Evolutionary conservation across 2,329 filamentous ascomycete species (phyloP).

Genomic region (Raffaelea ambrosiae): DNA sequence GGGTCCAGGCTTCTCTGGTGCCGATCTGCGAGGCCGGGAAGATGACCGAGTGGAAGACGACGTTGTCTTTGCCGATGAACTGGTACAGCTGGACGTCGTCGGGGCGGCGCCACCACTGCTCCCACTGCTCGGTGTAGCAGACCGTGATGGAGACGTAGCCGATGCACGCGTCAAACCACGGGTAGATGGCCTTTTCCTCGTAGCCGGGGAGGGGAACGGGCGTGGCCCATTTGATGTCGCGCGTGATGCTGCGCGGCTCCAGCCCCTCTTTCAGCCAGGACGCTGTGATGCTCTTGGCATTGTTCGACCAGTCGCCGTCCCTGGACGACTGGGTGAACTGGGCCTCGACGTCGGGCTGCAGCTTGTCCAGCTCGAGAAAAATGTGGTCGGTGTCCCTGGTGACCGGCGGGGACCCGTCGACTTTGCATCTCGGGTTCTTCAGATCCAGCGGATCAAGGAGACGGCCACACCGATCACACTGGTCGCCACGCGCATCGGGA

Average conservation of each 20-base stretch:
- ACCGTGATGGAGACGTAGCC: conserved; percentile 90
- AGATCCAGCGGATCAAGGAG: conserved; percentile 65
- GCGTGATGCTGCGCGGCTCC: conserved; percentile 76
- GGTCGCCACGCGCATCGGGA: conserved; percentile 62
- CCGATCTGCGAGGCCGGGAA: conserved; percentile 86
- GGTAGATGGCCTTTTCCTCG: conserved; percentile 68
- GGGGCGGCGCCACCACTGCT: conserved; percentile 91
- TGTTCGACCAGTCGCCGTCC: conserved; percentile 67
- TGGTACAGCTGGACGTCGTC: conserved; percentile 83
- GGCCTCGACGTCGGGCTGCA: conserved; percentile 64
- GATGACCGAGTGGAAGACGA: conserved; percentile 74
- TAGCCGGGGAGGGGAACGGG: conserved; percentile 44
- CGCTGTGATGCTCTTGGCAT: conserved; percentile 66
- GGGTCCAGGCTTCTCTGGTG: conserved; percentile 78
- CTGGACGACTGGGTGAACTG: conserved; percentile 68
- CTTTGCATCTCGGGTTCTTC: conserved; percentile 80
- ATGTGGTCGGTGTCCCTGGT: conserved; percentile 79
- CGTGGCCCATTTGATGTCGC: conserved; percentile 84
- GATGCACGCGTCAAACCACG: conserved; percentile 70
- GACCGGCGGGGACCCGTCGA: conserved; percentile 76
- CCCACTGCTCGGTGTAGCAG: conserved; percentile 72
- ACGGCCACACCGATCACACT: conserved; percentile 55
- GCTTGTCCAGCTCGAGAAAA: conserved; percentile 72
- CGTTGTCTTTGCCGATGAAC: conserved; percentile 90
- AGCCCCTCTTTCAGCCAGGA: conserved; percentile 76